phyloP scores from a whole-genome alignment of 2,329 filamentous ascomycete genomes.

The Exophiala calicioides region DNA sequence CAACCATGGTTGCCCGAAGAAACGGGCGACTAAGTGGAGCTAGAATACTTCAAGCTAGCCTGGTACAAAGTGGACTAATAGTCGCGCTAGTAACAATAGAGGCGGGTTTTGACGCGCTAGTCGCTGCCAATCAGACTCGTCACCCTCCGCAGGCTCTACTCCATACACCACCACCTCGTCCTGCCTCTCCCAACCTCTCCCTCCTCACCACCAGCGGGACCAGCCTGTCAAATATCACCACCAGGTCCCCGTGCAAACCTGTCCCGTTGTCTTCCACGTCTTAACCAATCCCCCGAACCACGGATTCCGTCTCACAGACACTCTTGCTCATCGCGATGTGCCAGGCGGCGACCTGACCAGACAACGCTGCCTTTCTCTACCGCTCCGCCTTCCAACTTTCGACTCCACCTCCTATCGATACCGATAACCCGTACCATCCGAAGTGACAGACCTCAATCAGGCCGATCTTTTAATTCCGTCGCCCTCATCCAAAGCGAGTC shows the following conservation, averaged over 20 bases:
- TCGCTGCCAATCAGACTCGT: too few relatives aligned
- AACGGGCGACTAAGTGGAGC: too few relatives aligned
- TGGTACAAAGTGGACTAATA: too few relatives aligned
- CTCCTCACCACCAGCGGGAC: conserved; percentile 1
- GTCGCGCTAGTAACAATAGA: too few relatives aligned
- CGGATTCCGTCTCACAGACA: conserved; percentile 8
- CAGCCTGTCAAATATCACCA: conserved; percentile 15
- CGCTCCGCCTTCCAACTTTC: conserved; percentile 4
- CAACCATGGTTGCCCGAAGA: too few relatives aligned
- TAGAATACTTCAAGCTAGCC: too few relatives aligned
- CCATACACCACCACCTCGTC: neutral
- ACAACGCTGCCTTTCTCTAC: neutral
- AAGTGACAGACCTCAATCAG: conserved; percentile 7
- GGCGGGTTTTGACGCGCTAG: too few relatives aligned
- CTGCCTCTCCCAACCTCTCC: conserved; percentile 7
- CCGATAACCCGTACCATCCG: neutral
- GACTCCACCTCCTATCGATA: conserved; percentile 18
- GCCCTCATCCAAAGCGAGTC: too few relatives aligned
- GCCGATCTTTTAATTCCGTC: conserved; percentile 1
- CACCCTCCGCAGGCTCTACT: too few relatives aligned
- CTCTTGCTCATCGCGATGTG: conserved; percentile 6
- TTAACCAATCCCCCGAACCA: conserved; percentile 4
- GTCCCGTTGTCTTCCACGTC: neutral
- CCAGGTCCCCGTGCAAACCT: too few relatives aligned
- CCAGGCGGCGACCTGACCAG: conserved; percentile 7